Conservation (phyloP, 2,329 filamentous ascomycete species). For the Fusarium sp. region DNA sequence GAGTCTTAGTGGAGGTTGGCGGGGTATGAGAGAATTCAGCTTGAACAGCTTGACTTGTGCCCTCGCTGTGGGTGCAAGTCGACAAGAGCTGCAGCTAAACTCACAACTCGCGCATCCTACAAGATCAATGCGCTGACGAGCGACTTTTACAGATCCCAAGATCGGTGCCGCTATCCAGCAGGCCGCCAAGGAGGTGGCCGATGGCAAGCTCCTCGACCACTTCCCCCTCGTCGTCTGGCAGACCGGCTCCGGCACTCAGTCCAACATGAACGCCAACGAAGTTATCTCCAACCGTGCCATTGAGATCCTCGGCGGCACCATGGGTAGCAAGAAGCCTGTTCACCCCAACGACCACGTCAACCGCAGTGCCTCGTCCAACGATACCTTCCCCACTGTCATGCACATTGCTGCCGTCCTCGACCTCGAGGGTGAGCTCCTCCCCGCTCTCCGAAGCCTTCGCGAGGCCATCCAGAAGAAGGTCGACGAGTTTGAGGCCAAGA, state of each 20-base stretch:
- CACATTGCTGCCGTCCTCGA: slow-evolving; percentile 98
- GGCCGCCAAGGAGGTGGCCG: slow-evolving; percentile 92
- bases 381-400: slow-evolving; percentile 99
- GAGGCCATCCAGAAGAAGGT: slow-evolving; percentile 89
- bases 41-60: slow-evolving; percentile 9
- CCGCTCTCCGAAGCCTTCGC: slow-evolving; percentile 84
- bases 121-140: slow-evolving; percentile 9
- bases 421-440: slow-evolving; percentile 86
- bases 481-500: slow-evolving; percentile 83
- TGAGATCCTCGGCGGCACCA: slow-evolving; percentile 93
- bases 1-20: not conserved
- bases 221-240: slow-evolving; percentile 99
- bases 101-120: not conserved
- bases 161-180: slow-evolving; percentile 93
- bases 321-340: slow-evolving; percentile 98
- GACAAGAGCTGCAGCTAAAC: not conserved
- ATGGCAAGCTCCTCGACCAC: slow-evolving; percentile 93
- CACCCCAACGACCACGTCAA: slow-evolving; percentile 99
- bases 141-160: slow-evolving; percentile 75
- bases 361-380: slow-evolving; percentile 98
- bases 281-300: slow-evolving; percentile 99
- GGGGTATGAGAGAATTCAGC: not conserved
- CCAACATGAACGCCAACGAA: slow-evolving; percentile 99
- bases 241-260: slow-evolving; percentile 98
- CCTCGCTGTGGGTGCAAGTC: not conserved